Base-by-base conservation (phyloP, 1,139 yeast species). In the Kluyveromyces sp. region DNA sequence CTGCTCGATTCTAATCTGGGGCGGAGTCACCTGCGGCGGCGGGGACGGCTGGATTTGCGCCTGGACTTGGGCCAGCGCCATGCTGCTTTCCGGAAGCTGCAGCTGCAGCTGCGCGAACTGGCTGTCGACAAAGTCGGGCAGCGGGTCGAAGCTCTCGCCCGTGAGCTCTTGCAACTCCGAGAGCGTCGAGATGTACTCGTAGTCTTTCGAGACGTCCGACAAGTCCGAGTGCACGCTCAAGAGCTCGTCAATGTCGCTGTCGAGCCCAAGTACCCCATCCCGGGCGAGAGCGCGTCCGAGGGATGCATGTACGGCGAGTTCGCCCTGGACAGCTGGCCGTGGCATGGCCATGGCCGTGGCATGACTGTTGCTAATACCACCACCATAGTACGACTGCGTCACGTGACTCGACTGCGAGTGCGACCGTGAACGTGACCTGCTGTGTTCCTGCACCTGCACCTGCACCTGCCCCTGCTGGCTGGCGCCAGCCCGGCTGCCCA, bases 151-250 rank as follows among this genome's bases (percentile, higher is more conserved):
- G 7, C 25, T 34, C 27, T 21, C 15, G 34, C 34, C 34, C 5
- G 34, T 34, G 7, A 41, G 30, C 32, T 41, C 38, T 29, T 41
- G 34, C 25, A 41, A 35, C n/a, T 41, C 43, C 4, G 28, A 29
- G 5, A 41, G 21, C n/a, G 34, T 35, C 6, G 43, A 34, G 10
- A 41, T 27, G 31, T 41, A 41, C 8, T 41, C 26, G 21, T 41
- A 41, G 25, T 41, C 43, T 15, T 41, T 41, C 28, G 43, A 41
- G 3, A 34, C 43, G 6, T 41, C 43, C n/a, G 43, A 41, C 7
- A 41, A 28, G 26, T 41, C 43, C 15, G 43, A 41, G 25, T 41
- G 43, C 25, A 41, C 37, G 25, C 43, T 41, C 26, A 41, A 26
- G 4, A 41, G 15, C 39, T 41, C 43, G 25, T 41, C 43, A 10